These are phyloP conservation scores for Sutorius australiensis DNA, from an alignment of 768 basidiomycete species.

Conservation along the genomic window DNA sequence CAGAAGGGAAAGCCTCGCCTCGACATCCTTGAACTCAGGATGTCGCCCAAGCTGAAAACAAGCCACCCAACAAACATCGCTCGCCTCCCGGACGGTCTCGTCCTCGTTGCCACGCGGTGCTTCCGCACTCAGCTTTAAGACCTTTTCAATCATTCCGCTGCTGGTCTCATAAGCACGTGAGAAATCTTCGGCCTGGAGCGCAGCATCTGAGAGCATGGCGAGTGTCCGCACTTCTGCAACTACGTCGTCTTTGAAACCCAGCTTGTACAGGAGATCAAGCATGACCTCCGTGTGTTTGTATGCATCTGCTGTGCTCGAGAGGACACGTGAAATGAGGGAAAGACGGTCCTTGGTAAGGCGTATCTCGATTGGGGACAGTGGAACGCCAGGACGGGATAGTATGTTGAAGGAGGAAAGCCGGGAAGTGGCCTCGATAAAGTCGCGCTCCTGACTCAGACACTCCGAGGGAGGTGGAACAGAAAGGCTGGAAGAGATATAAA, in stretches of 20 bases:
- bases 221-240: constrained; percentile 79
- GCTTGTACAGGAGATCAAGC: constrained; percentile 83
- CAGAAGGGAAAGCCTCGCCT: constrained; percentile 65
- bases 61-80: constrained; percentile 85
- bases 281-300: constrained; percentile 92
- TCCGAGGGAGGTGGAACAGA: constrained; percentile 67
- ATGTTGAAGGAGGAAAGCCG: constrained; percentile 91
- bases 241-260: constrained; percentile 69
- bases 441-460: constrained; percentile 63
- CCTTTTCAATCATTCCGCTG: constrained; percentile 65
- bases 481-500: constrained; percentile 48
- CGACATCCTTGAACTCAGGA: constrained; percentile 64
- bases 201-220: constrained; percentile 89
- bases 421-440: constrained; percentile 97
- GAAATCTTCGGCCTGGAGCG: constrained; percentile 80
- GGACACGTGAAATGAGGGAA: constrained; percentile 79
- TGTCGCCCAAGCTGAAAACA: constrained; percentile 87
- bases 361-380: constrained; percentile 89
- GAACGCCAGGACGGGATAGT: constrained; percentile 65
- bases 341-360: constrained; percentile 87
- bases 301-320: constrained; percentile 80
- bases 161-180: constrained; percentile 65
- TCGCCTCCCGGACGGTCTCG: constrained; percentile 50
- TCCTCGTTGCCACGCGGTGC: constrained; percentile 32
- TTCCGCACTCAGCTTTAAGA: constrained; percentile 45